Base-by-base conservation (phyloP, 2,329 filamentous ascomycete species). In the Albifimbria verrucaria region DNA sequence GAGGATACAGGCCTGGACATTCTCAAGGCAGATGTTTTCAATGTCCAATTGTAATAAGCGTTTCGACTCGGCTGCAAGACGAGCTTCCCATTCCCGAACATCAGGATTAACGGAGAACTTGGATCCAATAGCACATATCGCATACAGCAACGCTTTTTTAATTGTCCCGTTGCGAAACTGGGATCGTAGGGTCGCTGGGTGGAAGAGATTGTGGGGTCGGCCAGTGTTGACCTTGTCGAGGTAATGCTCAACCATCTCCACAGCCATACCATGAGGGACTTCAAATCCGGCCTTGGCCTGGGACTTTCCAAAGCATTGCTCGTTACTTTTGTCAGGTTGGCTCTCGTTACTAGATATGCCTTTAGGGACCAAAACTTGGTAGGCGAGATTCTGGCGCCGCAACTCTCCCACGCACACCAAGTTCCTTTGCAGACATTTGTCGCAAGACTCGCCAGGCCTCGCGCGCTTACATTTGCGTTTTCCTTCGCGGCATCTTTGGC, bases 171-270 rank as follows among this genome's bases (percentile, higher is more conserved):
- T 23, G 2, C 26, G 42, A 1, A 57, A 26, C 9, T 48, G 36
- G 1, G 25, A 17, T 7, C 50, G 43, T 7, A 58, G n/a, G 1
- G 45, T 53, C 11, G 51, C 20, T 12, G 44, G 57, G 26, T 58
- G 57, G 11, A 58, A 57, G 25, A 58, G 23, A 26, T 50, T 58
- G n/a, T 57, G 52, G 17, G 55, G 52, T 12, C 55, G 28, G 28
- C 53, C 26, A n/a, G n/a, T n/a, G 15, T 58, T 52, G 18, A 58
- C 21, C 43, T 55, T 58, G 21, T 52, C 41, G 12, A 58, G 39
- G 26, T 55, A 57, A 36, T 52, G 26, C 7, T 53, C 55, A 0
- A 58, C 52, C n/a, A 57, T 50, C 7, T 47, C 26, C 15, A 28
- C n/a, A 4, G 54, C 45, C 6, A 49, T n/a, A 7, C 15, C 18